phyloP scores from a whole-genome alignment of 116 monocot genomes.

The Iris pallida region DNA sequence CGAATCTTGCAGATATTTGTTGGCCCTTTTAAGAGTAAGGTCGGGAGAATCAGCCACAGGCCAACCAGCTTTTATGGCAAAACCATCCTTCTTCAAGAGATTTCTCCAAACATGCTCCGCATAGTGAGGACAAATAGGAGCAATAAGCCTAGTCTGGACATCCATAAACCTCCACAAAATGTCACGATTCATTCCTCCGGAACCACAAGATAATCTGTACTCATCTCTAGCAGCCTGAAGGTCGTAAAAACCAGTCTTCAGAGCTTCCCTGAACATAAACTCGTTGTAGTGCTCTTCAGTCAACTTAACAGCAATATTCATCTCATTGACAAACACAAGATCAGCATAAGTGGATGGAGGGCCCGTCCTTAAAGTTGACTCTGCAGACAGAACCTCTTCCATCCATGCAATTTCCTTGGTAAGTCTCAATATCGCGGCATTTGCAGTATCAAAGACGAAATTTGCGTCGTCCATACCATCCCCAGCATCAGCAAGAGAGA shows the following conservation, averaged over 20 bases:
- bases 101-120: slow-evolving; percentile 84
- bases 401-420: slow-evolving; percentile 95
- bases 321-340: slow-evolving; percentile 77
- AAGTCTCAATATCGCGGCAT: slow-evolving; percentile 85
- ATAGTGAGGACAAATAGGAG: slow-evolving; percentile 90
- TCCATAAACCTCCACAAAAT: slow-evolving; percentile 79
- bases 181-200: slow-evolving; percentile 70
- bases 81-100: slow-evolving; percentile 56
- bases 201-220: slow-evolving; percentile 83
- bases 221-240: slow-evolving; percentile 88
- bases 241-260: slow-evolving; percentile 88
- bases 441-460: slow-evolving; percentile 88
- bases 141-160: slow-evolving; percentile 70
- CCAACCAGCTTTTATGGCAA: slow-evolving; percentile 76
- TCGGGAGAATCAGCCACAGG: slow-evolving; percentile 50
- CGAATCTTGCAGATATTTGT: slow-evolving; percentile 83
- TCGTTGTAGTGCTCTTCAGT: slow-evolving; percentile 54
- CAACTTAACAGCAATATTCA: slow-evolving; percentile 59
- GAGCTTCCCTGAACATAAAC: slow-evolving; percentile 84
- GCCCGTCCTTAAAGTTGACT: slow-evolving; percentile 50
- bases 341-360: slow-evolving; percentile 66
- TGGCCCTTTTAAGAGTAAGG: slow-evolving; percentile 64
- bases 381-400: slow-evolving; percentile 72
- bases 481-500: slow-evolving; percentile 89
- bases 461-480: slow-evolving; percentile 97